Conservation (phyloP, 805 yeast species). For the Teunomyces kruisii region DNA sequence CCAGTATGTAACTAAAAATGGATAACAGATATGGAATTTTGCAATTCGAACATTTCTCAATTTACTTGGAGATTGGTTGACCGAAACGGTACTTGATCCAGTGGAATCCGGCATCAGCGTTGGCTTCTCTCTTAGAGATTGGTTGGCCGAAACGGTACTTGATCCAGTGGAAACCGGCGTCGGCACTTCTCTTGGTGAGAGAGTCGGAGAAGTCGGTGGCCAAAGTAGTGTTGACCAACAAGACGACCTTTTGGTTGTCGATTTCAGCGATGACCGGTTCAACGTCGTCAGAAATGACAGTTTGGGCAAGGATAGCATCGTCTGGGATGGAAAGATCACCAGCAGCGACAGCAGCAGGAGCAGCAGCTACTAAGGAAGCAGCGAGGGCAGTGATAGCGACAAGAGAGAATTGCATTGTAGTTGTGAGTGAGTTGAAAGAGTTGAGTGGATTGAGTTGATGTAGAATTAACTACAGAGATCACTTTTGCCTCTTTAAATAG, state of each 20-base stretch:
- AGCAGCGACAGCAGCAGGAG: slow-evolving; percentile 4
- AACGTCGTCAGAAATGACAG: slow-evolving; percentile 9
- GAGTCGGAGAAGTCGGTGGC: slow-evolving; percentile 8
- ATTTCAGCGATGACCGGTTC: slow-evolving; percentile 10
- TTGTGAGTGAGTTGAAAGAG: neutral
- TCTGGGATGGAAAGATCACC: slow-evolving; percentile 9
- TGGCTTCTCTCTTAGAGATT: slow-evolving; percentile 11
- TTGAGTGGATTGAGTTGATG: neutral
- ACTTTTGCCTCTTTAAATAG: neutral
- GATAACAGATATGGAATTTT: too few relatives aligned
- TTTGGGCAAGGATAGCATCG: slow-evolving; percentile 11
- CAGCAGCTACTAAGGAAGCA: slow-evolving; percentile 8
- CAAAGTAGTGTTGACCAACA: slow-evolving; percentile 13
- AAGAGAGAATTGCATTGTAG: slow-evolving; percentile 12
- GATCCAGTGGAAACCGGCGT: slow-evolving; percentile 8
- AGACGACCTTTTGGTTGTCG: slow-evolving; percentile 11
- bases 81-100: slow-evolving; percentile 7
- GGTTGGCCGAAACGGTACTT: slow-evolving; percentile 8
- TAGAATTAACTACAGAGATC: neutral
- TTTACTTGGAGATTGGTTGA: slow-evolving; percentile 13
- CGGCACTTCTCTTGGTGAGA: slow-evolving; percentile 7
- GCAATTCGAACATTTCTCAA: neutral
- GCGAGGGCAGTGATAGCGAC: slow-evolving; percentile 6
- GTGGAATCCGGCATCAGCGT: slow-evolving; percentile 9
- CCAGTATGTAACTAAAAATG: too few relatives aligned